Evolutionary conservation across 140 eudicot species (phyloP).

Genomic region (Senecio squalidus): DNA sequence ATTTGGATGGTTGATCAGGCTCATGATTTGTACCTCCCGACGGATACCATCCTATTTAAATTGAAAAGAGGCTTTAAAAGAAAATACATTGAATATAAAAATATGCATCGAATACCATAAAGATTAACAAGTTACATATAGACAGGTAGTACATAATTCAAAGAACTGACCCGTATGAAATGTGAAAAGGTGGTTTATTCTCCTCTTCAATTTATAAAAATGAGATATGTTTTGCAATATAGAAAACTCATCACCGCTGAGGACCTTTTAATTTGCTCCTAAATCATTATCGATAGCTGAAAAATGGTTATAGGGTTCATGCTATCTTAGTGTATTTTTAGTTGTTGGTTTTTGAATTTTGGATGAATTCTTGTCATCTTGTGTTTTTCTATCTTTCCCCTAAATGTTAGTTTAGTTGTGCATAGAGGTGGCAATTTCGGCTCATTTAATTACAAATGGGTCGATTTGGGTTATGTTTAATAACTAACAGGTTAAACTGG

Average conservation of each 20-base stretch:
- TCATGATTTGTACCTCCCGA: constrained; percentile 96
- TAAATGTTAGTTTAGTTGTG: neutral
- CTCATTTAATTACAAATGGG: no score
- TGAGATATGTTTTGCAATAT: neutral
- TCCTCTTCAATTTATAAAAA: constrained; percentile 5
- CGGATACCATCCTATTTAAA: constrained; percentile 78
- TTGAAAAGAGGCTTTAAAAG: constrained; percentile 1
- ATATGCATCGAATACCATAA: constrained; percentile 3
- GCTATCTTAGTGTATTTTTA: neutral
- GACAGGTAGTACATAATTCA: neutral
- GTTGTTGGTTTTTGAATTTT: neutral
- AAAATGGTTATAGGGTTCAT: no score
- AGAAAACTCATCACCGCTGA: neutral
- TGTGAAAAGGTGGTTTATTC: constrained; percentile 1
- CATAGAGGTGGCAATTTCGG: neutral
- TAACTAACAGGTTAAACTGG: no score
- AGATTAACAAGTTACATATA: constrained; percentile 12
- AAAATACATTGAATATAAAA: neutral
- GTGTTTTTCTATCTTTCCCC: constrained; percentile 1
- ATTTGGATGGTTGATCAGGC: constrained; percentile 81
- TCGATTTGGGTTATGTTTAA: no score
- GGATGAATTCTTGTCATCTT: neutral
- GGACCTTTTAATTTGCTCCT: neutral
- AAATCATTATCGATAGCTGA: neutral
- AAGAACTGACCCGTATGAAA: neutral